A percentile compares a stretch with the other conserved stretches of the same genome.
These are phyloP conservation scores for Amanita muscaria DNA, from an alignment of 768 basidiomycete genomes.

Conservation along the genomic window DNA sequence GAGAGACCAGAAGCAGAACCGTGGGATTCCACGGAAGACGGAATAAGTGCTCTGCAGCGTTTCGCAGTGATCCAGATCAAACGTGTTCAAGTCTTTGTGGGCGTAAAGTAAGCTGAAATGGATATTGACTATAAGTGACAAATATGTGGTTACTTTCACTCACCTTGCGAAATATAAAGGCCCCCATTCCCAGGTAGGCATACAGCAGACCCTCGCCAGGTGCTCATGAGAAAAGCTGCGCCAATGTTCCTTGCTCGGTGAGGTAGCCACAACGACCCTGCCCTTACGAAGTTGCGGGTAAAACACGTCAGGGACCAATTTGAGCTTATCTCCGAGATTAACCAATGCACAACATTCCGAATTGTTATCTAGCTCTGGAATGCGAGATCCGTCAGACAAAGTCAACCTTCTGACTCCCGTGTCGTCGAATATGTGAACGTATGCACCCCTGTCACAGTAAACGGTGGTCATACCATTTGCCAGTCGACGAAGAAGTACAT, in stretches of 20 bases:
- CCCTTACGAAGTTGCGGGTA: conserved; percentile 5
- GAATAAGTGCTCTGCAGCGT: neutral
- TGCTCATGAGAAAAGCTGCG: neutral
- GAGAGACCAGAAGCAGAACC: no score
- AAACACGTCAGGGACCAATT: conserved; percentile 4
- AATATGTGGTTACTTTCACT: no score
- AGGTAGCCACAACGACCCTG: conserved; percentile 10
- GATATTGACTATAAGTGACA: no score
- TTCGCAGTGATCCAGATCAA: no score
- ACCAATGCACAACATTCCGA: conserved; percentile 8
- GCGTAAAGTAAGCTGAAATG: no score
- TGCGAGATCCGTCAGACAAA: neutral
- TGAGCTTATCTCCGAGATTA: conserved; percentile 6
- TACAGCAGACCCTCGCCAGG: no score
- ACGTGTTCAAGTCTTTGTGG: no score
- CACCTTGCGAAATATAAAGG: no score
- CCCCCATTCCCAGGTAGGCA: no score
- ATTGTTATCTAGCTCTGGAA: conserved; percentile 6
- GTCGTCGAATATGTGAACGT: conserved; percentile 7
- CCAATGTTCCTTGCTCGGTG: conserved; percentile 7
- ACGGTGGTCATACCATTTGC: conserved; percentile 6
- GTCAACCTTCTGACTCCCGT: conserved; percentile 1
- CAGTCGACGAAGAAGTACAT: conserved; percentile 9
- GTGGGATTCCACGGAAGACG: conserved; percentile 10
- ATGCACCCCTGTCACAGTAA: conserved; percentile 4